Evolutionary conservation across 495 filamentous ascomycete species (phyloP), one percentile per base, ranked within the genome.

Genomic region (Cladorrhinum samala): DNA sequence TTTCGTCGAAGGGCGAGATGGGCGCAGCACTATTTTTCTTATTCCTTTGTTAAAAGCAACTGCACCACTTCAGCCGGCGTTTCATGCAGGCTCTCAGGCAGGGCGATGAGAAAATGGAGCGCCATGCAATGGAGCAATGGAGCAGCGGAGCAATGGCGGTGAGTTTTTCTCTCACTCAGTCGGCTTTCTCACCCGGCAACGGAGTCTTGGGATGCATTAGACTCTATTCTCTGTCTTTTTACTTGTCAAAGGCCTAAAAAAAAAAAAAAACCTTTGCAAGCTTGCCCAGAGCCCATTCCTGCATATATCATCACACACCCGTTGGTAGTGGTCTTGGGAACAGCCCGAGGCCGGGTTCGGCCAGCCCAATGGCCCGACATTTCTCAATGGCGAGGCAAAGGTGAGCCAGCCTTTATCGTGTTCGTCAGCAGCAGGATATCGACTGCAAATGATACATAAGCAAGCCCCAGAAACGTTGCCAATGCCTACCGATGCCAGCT

Each of bases 181-280:
- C 9, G 7, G 41, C 9, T 41, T 25, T 25, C 43, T 46, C 43
- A 46, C 43, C 43, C 43, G 21, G 43, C 43, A 46, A 46, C 43
- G 43, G 24, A 18, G 18, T 16, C 16, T 18, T 20, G n/a, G 16
- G 17, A 43, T n/a, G n/a, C n/a, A n/a, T n/a, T n/a, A n/a, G n/a
- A n/a, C n/a, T n/a, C n/a, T n/a, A n/a, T n/a, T n/a, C 11, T 11
- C 27, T 33, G 5, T 9, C 19, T 25, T 46, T 9, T 20, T 45
- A 21, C 19, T 23, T 3, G 43, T 13, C 43, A 4, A 46, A 13
- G 24, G 21, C n/a, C n/a, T n/a, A n/a, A n/a, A n/a, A n/a, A n/a
- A n/a, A n/a, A n/a, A n/a, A n/a, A n/a, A n/a, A n/a, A n/a, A n/a
- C n/a, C n/a, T n/a, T n/a, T n/a, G n/a, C n/a, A n/a, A n/a, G n/a